Evolutionary conservation across 2,329 filamentous ascomycete genomes (phyloP), one percentile per base, ranked within the genome.

Genomic region (Ophiocordyceps camponoti-saundersi): DNA sequence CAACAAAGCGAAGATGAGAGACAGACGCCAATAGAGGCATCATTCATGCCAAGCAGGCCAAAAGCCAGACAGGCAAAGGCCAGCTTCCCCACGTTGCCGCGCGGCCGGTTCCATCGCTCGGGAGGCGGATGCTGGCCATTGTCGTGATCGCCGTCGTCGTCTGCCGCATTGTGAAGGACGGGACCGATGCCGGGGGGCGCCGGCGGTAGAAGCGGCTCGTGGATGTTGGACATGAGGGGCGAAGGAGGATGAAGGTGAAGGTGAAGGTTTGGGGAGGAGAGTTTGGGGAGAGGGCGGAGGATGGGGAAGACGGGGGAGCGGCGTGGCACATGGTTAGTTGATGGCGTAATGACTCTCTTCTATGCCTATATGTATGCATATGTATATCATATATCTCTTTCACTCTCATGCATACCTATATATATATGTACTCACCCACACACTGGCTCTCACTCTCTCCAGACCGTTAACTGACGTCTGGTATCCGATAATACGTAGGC

Each of bases 31-130:
- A 75, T 71, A 16, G 75, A 71, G 3, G 72, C 78, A 57, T 82
- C 79, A 50, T 80, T 81, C 61, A 76, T 69, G 0, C 79, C 79
- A 50, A 78, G 71, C 42, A 80, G 66, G 2, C 76, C 64, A 49
- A 81, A 79, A 0, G 72, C 70, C 56, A 73, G 66, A 54, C 80
- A 79, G 0, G 74, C 70, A 36, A 66, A 65, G 0, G 40, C 56
- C 1, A 66, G 50, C 23, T 57, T 57, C 2, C 49, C 48, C 1
- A 61, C 40, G 18, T 66, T 66, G 2, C 55, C 57, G 8, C 47
- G 56, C 0, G 64, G 64, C 18, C 57, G 52, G 48, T 65, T 66
- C 64, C 64, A 66, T 49, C 59, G 48, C 48, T 66, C 60, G 0
- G 51, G 48, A 18, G 58, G 48, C 2, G 42, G 26, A 3, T 59